Percentiles rank a stretch among this genome's conserved stretches.
Evolutionary conservation across 345 rosid genomes (phyloP).

Genomic region (Camelina neglecta): DNA sequence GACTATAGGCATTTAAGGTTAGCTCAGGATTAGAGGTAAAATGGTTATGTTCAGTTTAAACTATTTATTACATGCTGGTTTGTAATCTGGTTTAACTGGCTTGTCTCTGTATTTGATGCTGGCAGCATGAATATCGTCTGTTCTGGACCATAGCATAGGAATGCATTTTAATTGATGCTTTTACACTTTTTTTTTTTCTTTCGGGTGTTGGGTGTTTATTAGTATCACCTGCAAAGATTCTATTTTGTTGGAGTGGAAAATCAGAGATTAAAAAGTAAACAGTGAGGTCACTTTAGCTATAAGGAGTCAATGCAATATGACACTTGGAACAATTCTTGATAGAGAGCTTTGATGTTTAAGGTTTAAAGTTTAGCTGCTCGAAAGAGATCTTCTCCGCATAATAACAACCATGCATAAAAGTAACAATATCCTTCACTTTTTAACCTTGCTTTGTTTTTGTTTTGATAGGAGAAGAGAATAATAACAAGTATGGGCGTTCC

Average conservation of each 20-base stretch:
- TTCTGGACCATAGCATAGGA: constrained; percentile 32
- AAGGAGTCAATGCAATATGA: constrained; percentile 34
- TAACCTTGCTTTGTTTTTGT: constrained; percentile 14
- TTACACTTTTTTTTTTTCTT: constrained; percentile 17
- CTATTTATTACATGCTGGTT: constrained; percentile 9
- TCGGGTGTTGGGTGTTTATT: constrained; percentile 26
- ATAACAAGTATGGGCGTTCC: constrained; percentile 23
- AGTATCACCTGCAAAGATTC: constrained; percentile 16
- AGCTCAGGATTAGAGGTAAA: constrained; percentile 18
- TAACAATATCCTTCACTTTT: constrained; percentile 1
- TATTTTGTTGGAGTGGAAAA: constrained; percentile 32
- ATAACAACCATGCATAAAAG: constrained; percentile 2
- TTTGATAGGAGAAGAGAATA: constrained; percentile 27
- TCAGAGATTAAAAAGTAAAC: constrained; percentile 26
- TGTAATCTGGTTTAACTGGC: constrained; percentile 22
- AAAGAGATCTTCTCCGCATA: constrained; percentile 19
- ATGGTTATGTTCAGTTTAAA: constrained; percentile 20
- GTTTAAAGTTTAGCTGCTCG: constrained; percentile 39
- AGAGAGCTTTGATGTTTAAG: constrained; percentile 41
- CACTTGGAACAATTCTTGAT: constrained; percentile 29
- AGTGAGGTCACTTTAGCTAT: constrained; percentile 31
- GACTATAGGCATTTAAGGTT: constrained; percentile 32
- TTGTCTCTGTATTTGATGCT: constrained; percentile 24
- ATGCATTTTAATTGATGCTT: constrained; percentile 24
- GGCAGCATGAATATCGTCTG: constrained; percentile 29